Evolutionary conservation across 306 rosid genomes (phyloP), one percentile per base, ranked within the genome.

Genomic region (Medicago lupulina): DNA sequence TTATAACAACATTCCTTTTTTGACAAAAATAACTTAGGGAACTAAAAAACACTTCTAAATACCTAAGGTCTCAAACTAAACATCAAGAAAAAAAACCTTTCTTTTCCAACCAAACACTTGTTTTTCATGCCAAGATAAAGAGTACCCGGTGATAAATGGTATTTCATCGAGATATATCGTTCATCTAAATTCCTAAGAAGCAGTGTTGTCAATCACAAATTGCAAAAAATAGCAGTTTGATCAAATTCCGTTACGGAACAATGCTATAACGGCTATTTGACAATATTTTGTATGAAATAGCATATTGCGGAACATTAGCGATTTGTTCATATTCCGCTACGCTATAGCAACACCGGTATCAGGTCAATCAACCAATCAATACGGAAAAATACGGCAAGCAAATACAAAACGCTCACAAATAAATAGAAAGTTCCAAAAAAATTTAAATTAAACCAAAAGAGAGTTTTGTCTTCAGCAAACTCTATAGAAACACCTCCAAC

Each of bases 361-460:
- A 51, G 10, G 14, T 18, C 5, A 19, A 55, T 55, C 61, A 34
- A 36, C 47, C 47, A 63, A 63, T 38, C 69, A 63, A 3, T 63
- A 38, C 36, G 18, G 7, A 40, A 75, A 55, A 68, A 68, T 19
- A 76, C 18, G 53, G 50, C 11, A 64, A 4, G 8, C 71, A 76
- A 76, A 55, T 9, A 39, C 14, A 76, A 61, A 70, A 44, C 5
- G 18, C 5, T 31, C 11, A 36, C 1, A 71, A 76, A 51, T 61
- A 47, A 51, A 36, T 9, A 57, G 38, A 1, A 71, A 57, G 46
- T 34, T 76, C 38, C 75, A 76, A 10, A 71, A 70, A 51, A 34
- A n/a, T 43, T 46, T 11, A 66, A 41, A 71, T 8, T 9, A 23
- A 55, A 66, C 71, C 79, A 82, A 70, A 46, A 77, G 21, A 53